These are phyloP conservation scores for Suhomyces sp. DNA, from an alignment of 805 yeast species.

Conservation along the genomic window DNA sequence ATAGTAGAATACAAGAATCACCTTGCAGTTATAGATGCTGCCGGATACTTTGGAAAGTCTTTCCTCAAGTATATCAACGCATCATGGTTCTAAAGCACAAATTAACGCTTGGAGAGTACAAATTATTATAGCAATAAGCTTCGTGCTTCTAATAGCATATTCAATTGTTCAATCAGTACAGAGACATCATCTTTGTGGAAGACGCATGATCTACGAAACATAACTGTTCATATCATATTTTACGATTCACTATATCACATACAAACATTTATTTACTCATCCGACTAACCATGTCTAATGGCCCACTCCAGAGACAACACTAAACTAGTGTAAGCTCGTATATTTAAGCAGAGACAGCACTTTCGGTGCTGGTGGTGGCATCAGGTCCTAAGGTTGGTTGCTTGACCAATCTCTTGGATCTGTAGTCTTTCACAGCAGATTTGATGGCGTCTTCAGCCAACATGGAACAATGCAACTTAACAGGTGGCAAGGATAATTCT, in stretches of 20 bases:
- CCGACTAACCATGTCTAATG: background rate
- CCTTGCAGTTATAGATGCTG: slow-evolving; percentile 15
- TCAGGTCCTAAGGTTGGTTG: slow-evolving; percentile 54
- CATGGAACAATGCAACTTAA: slow-evolving; percentile 96
- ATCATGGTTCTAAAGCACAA: background rate
- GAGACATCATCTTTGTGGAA: background rate
- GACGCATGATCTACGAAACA: background rate
- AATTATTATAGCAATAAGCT: too few relatives aligned
- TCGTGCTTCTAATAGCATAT: too few relatives aligned
- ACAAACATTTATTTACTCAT: background rate
- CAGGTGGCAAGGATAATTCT: slow-evolving; percentile 94
- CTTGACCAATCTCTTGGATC: slow-evolving; percentile 61
- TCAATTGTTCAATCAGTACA: too few relatives aligned
- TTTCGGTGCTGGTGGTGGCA: slow-evolving; percentile 1
- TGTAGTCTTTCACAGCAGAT: slow-evolving; percentile 94
- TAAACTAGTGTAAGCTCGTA: background rate
- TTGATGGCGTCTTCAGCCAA: slow-evolving; percentile 98
- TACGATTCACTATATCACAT: background rate
- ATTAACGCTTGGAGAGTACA: too few relatives aligned
- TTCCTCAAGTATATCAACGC: slow-evolving; percentile 26
- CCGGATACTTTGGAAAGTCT: slow-evolving; percentile 27
- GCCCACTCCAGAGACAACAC: background rate
- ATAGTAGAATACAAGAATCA: slow-evolving; percentile 23
- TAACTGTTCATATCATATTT: background rate
- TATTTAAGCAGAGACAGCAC: slow-evolving; percentile 13